These are phyloP conservation scores for Trichoderma sp. DNA, from an alignment of 2,329 filamentous ascomycete genomes.

Conservation along the genomic window DNA sequence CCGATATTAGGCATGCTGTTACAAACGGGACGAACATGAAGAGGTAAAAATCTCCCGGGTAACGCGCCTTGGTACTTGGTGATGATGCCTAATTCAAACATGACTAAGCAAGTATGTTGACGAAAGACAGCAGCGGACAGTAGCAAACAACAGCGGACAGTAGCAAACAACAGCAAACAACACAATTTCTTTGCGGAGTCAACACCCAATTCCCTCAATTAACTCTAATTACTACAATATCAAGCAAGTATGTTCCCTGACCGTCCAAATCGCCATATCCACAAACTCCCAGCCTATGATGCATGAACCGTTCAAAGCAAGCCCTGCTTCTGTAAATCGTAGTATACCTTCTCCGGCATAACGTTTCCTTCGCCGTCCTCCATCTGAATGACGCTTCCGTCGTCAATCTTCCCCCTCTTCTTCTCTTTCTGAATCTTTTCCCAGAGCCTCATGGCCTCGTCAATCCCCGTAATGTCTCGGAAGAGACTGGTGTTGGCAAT, in stretches of 20 bases:
- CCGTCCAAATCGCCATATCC: background rate
- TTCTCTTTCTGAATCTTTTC: slow-evolving; percentile 88
- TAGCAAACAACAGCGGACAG: background rate
- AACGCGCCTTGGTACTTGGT: background rate
- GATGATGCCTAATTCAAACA: background rate
- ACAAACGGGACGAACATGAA: background rate
- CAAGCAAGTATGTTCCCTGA: background rate
- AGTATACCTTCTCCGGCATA: slow-evolving; percentile 98
- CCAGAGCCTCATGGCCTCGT: slow-evolving; percentile 85
- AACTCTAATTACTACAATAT: background rate
- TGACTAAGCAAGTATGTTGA: background rate
- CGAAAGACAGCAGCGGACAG: background rate
- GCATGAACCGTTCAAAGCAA: slow-evolving; percentile 54
- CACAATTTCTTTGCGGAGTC: background rate
- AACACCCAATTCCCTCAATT: background rate
- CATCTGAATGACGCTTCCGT: slow-evolving; percentile 93
- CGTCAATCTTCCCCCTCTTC: slow-evolving; percentile 70
- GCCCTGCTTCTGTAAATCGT: slow-evolving; percentile 90
- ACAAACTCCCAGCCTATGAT: slow-evolving; percentile 2
- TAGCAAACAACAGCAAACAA: background rate
- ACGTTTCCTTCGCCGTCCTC: slow-evolving; percentile 97
- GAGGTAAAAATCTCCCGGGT: background rate
- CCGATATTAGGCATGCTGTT: background rate
- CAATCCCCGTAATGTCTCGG: slow-evolving; percentile 88
- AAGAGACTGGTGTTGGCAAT: slow-evolving; percentile 90